Evolutionary conservation across 768 basidiomycete species (phyloP).

Genomic region (Mycena alexandri): DNA sequence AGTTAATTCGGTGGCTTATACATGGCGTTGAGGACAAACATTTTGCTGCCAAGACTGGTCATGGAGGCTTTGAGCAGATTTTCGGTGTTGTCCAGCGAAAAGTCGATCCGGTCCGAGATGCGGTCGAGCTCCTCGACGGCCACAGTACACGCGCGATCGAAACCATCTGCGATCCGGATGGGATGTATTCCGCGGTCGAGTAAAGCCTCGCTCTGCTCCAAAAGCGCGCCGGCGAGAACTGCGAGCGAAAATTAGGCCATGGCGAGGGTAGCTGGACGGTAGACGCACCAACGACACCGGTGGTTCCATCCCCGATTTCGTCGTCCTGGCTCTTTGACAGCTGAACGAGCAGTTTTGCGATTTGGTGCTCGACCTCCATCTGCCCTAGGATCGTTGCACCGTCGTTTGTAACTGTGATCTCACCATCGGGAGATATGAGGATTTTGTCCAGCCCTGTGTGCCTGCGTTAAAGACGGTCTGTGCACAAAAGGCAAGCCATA

Average conservation of each 20-base stretch:
- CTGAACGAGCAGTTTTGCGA: constrained; percentile 97
- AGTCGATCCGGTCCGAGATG: constrained; percentile 92
- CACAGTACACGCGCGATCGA: constrained; percentile 92
- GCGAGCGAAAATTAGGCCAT: constrained; percentile 7
- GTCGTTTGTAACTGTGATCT: constrained; percentile 99
- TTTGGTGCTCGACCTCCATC: constrained; percentile 99
- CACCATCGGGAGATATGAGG: constrained; percentile 95
- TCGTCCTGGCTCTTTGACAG: constrained; percentile 98
- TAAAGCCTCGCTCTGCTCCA: constrained; percentile 95
- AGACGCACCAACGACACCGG: constrained; percentile 95
- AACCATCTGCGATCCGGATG: constrained; percentile 98
- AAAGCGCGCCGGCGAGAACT: constrained; percentile 98
- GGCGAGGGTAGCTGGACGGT: constrained; percentile 7
- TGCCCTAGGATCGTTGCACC: constrained; percentile 98
- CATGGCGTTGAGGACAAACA: constrained; percentile 62
- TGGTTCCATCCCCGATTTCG: constrained; percentile 99
- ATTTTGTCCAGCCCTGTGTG: constrained; percentile 91
- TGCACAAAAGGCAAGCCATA: constrained; percentile 32
- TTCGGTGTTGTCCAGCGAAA: constrained; percentile 82
- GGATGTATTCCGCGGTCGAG: constrained; percentile 99
- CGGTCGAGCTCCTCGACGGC: constrained; percentile 92
- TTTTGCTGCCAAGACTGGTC: constrained; percentile 98
- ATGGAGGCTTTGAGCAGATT: constrained; percentile 95
- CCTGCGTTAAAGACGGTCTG: constrained; percentile 24
- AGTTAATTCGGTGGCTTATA: constrained; percentile 3